phyloP scores from a whole-genome alignment of 202 grass and related monocot species.

The Carex sylvatica region DNA sequence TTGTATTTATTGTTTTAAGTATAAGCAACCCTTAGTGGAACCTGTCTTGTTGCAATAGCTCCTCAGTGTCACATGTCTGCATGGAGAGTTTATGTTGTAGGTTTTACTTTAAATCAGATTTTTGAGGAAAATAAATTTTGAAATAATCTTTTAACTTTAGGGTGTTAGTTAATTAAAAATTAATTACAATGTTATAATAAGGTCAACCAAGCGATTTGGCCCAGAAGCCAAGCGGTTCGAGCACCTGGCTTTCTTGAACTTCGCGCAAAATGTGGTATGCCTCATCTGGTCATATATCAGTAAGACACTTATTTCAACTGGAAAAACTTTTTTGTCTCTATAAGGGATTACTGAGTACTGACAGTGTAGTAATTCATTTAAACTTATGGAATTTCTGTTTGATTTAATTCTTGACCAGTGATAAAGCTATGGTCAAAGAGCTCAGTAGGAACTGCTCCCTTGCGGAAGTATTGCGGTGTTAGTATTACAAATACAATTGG shows the following conservation, averaged over 20 bases:
- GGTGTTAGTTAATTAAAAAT: not conserved
- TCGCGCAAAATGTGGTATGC: slow-evolving; percentile 82
- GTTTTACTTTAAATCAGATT: not conserved
- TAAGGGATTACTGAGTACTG: not conserved
- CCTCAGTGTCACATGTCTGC: not conserved
- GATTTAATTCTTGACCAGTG: slow-evolving; percentile 42
- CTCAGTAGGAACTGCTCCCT: slow-evolving; percentile 52
- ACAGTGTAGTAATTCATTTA: not conserved
- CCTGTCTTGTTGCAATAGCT: not conserved
- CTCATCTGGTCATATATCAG: slow-evolving; percentile 94
- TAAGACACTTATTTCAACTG: slow-evolving; percentile 32
- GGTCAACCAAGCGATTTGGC: slow-evolving; percentile 92
- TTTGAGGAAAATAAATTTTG: not conserved
- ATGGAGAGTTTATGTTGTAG: not conserved
- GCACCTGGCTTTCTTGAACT: slow-evolving; percentile 92
- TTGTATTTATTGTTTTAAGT: not conserved
- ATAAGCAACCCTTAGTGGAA: not conserved
- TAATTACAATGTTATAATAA: slow-evolving; percentile 27
- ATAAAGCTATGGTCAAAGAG: slow-evolving; percentile 78
- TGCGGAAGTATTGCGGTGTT: slow-evolving; percentile 69
- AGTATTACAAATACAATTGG: slow-evolving; percentile 94
- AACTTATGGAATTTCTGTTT: not conserved
- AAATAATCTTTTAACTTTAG: not conserved
- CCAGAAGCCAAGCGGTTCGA: slow-evolving; percentile 72
- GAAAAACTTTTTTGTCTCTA: not conserved